Evolutionary conservation across 805 yeast species (phyloP).

Genomic region (Candida ponderosae): DNA sequence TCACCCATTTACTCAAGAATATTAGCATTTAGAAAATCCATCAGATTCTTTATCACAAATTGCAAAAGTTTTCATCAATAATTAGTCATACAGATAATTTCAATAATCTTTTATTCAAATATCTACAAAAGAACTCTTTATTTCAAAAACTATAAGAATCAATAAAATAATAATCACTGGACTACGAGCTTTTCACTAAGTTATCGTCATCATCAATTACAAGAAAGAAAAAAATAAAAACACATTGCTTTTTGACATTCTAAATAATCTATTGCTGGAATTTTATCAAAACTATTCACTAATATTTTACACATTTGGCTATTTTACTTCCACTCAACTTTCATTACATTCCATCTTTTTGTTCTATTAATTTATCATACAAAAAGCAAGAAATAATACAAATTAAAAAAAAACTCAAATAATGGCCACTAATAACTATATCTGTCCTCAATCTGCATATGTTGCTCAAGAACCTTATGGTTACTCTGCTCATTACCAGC

Average conservation of each 20-base stretch:
- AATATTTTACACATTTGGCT: not conserved
- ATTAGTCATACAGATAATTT: too few species aligned
- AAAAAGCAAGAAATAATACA: not conserved
- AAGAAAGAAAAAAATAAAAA: not conserved
- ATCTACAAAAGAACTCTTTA: too few species aligned
- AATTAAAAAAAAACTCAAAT: constrained; percentile 1
- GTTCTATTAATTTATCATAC: constrained; percentile 1
- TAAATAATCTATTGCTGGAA: not conserved
- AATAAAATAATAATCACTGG: not conserved
- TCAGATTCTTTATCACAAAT: too few species aligned
- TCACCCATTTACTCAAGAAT: too few species aligned
- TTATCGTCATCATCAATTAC: constrained; percentile 20
- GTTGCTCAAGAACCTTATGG: not conserved
- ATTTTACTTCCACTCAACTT: not conserved
- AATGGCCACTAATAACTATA: constrained; percentile 1
- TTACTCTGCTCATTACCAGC: not conserved
- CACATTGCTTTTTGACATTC: not conserved
- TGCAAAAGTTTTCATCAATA: too few species aligned
- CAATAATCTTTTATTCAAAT: too few species aligned
- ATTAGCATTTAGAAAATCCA: too few species aligned
- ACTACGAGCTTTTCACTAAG: constrained; percentile 36
- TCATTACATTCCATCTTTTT: not conserved
- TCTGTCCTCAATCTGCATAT: not conserved
- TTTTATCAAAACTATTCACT: not conserved
- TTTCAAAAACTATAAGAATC: too few species aligned